phyloP scores from a whole-genome alignment of 176 grass and related monocot genomes.

The Lolium perenne region DNA sequence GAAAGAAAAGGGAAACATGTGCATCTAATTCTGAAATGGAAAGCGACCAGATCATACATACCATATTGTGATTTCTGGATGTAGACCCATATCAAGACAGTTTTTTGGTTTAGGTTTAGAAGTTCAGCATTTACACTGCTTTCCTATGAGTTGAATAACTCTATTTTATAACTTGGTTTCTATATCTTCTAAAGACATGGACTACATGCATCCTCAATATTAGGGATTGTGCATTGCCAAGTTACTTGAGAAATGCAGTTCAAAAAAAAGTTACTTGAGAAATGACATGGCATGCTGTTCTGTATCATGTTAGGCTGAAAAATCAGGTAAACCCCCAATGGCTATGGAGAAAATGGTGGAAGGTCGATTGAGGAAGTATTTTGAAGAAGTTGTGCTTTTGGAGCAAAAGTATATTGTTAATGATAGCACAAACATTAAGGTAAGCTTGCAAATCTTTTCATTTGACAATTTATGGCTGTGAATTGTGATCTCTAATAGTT shows the following conservation, averaged over 20 bases:
- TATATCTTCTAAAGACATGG: constrained; percentile 9
- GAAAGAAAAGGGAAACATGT: constrained; percentile 9
- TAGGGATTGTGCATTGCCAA: not conserved
- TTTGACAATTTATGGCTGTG: constrained; percentile 29
- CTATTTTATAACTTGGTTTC: not conserved
- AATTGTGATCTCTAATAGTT: constrained; percentile 35
- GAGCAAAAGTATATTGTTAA: constrained; percentile 88
- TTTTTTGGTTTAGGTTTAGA: not conserved
- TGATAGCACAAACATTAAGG: constrained; percentile 79
- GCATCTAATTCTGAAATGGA: not conserved
- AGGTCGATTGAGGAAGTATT: constrained; percentile 89
- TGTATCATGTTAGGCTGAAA: constrained; percentile 71
- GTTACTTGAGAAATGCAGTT: not conserved
- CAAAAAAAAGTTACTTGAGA: not conserved
- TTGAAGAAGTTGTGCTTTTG: constrained; percentile 90
- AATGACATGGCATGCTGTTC: constrained; percentile 23
- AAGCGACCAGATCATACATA: not conserved
- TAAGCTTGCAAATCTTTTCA: constrained; percentile 29
- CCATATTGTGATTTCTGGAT: not conserved
- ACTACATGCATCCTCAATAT: constrained; percentile 7
- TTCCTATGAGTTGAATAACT: not conserved
- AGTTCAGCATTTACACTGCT: not conserved
- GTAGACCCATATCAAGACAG: not conserved
- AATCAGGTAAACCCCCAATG: constrained; percentile 89
- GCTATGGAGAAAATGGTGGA: constrained; percentile 99